Base-by-base conservation (phyloP, 176 grass and related monocot genomes). In the Oropetium thomaeum region DNA sequence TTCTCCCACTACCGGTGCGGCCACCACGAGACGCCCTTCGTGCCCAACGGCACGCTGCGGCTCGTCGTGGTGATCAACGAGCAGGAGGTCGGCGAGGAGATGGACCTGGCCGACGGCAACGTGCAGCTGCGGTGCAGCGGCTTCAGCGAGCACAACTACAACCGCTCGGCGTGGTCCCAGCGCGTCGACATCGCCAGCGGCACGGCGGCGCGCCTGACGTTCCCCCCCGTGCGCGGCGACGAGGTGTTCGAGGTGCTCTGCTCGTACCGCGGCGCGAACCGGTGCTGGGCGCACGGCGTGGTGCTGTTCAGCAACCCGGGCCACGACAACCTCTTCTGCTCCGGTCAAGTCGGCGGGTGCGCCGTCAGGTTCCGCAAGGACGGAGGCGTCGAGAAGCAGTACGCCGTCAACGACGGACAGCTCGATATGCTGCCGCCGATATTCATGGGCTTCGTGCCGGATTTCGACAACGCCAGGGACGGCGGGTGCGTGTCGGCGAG, bases 381-480 rank as follows among this genome's bases (percentile, higher is more conserved):
- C 49, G 85, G 85, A 49, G 85, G 85, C 73, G 85, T 87, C 25
- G 85, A 87, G 79, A 87, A 87, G 73, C 73, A 77, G 79, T 87
- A 87, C 70, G 33, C 10, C 10, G 29, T 33, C 15, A 49, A 49
- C 45, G 45, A 49, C 45, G 4, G 17, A n/a, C n/a, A n/a, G 45
- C 45, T 17, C 17, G 45, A 49, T 17, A 17, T 45, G 70, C 83
- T 75, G 85, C 85, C 85, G 67, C 74, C 80, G 16, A 23, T 83
- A 0, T 87, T 87, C 85, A 77, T 87, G 74, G 85, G 85, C 1
- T 87, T 87, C 43, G 85, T 73, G 74, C 85, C 85, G 53, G 85
- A 87, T 73, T 87, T 87, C 80, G 74, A 87, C 80, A 87, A 87
- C 42, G 85, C 85, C 85, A 68, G 74, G 80, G 80, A 79, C 79